Conservation (phyloP, 768 basidiomycete genomes). For the Boletus subparvulus region DNA sequence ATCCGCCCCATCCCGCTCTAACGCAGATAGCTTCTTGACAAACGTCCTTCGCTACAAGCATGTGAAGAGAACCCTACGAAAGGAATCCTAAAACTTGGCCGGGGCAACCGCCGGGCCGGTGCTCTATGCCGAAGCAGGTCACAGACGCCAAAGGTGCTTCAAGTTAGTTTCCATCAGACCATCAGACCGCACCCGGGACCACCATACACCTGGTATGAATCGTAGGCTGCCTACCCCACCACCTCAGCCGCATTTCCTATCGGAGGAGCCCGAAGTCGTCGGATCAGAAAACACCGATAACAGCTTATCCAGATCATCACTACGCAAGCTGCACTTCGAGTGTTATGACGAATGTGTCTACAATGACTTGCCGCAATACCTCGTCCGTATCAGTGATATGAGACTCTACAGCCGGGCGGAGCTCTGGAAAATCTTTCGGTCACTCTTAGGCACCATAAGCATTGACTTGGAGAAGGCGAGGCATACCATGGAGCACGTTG, state of each 20-base stretch:
- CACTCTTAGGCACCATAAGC: not conserved
- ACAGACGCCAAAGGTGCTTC: too few species aligned
- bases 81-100: too few species aligned
- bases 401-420: conserved; percentile 4
- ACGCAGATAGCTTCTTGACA: too few species aligned
- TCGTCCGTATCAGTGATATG: conserved; percentile 16
- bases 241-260: not conserved
- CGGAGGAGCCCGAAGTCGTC: not conserved
- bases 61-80: too few species aligned
- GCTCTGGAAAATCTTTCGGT: conserved; percentile 5
- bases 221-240: not conserved
- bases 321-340: not conserved
- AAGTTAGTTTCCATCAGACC: too few species aligned
- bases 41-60: too few species aligned
- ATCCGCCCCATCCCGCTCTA: too few species aligned
- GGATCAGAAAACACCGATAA: not conserved
- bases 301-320: not conserved
- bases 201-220: not conserved
- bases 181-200: not conserved
- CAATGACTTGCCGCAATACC: conserved; percentile 17
- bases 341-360: conserved; percentile 7
- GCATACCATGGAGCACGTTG: not conserved
- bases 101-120: too few species aligned
- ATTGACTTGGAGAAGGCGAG: conserved; percentile 1
- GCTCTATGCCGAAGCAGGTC: not conserved